Conservation (phyloP, 169 alveolate genomes). For the Eimeria praecox region DNA sequence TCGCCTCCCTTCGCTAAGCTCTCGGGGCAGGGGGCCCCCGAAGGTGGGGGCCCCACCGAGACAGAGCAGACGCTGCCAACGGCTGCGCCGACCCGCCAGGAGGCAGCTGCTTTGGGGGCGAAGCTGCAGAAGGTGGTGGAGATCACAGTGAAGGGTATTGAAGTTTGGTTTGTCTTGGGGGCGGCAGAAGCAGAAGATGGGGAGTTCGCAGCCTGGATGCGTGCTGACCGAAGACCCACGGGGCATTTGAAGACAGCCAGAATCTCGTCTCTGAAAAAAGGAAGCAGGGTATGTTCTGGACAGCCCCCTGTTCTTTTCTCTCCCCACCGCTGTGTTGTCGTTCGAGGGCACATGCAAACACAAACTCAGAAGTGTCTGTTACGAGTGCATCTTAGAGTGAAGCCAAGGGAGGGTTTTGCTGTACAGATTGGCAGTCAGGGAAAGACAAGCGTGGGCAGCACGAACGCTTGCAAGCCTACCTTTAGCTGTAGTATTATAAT, state of each 20-base stretch:
- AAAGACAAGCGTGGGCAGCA: no score
- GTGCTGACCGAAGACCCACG: background rate
- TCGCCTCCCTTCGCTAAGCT: background rate
- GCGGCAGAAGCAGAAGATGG: conserved; percentile 23
- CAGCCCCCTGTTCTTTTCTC: no score
- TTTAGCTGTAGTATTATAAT: no score
- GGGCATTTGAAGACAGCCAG: conserved; percentile 4
- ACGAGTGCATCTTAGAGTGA: no score
- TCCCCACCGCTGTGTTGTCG: no score
- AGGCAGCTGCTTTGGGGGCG: conserved; percentile 28
- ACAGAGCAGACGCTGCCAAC: background rate
- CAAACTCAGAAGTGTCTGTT: no score
- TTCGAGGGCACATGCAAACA: no score
- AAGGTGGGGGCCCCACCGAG: background rate
- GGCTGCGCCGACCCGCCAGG: conserved; percentile 1
- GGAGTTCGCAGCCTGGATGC: background rate
- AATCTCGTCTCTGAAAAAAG: conserved; percentile 12
- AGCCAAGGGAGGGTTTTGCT: no score
- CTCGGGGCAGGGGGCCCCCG: background rate
- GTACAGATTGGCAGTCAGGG: no score
- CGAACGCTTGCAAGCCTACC: no score
- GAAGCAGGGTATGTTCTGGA: no score
- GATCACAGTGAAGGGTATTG: conserved; percentile 41
- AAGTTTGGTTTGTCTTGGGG: conserved; percentile 50
- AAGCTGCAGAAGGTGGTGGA: conserved; percentile 43